Evolutionary conservation across 176 grass and related monocot genomes (phyloP).

Genomic region (Oryza coarctata): DNA sequence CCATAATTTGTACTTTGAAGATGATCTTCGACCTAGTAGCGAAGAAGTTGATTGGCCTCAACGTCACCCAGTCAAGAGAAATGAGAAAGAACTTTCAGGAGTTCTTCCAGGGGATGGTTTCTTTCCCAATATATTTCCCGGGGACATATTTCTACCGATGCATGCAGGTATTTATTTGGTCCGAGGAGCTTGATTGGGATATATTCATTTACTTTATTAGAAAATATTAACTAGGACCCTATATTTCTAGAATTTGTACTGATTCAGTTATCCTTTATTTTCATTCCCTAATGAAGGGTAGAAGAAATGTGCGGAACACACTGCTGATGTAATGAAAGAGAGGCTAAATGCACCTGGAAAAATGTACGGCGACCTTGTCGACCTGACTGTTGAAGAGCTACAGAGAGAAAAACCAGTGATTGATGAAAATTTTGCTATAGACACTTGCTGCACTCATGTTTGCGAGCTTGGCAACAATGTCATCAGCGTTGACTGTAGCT

Average conservation of each 20-base stretch:
- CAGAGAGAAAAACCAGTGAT: neutral
- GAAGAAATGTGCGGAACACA: slow-evolving; percentile 14
- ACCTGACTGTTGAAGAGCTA: neutral
- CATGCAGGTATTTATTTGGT: slow-evolving; percentile 12
- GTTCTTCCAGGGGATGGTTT: slow-evolving; percentile 21
- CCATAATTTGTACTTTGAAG: neutral
- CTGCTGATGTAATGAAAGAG: neutral
- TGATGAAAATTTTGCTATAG: slow-evolving; percentile 1
- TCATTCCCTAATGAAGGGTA: neutral
- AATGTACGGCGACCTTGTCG: neutral
- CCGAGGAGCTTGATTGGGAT: too few relatives aligned
- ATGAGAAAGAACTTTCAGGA: slow-evolving; percentile 7
- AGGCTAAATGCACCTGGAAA: slow-evolving; percentile 21
- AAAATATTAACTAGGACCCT: too few relatives aligned
- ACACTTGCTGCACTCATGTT: neutral
- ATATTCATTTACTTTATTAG: too few relatives aligned
- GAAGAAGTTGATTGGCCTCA: slow-evolving; percentile 14
- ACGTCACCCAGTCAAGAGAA: neutral
- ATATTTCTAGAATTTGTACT: too few relatives aligned
- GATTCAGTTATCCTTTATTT: too few relatives aligned
- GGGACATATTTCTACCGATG: slow-evolving; percentile 6
- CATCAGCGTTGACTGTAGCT: neutral
- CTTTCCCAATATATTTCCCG: slow-evolving; percentile 7
- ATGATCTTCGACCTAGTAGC: slow-evolving; percentile 18
- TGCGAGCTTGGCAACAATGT: neutral